A percentile compares a stretch with the other conserved stretches of the same genome.
Evolutionary conservation across 164 flowering plant species (phyloP).

Genomic region (Cinnamomum micranthum): DNA sequence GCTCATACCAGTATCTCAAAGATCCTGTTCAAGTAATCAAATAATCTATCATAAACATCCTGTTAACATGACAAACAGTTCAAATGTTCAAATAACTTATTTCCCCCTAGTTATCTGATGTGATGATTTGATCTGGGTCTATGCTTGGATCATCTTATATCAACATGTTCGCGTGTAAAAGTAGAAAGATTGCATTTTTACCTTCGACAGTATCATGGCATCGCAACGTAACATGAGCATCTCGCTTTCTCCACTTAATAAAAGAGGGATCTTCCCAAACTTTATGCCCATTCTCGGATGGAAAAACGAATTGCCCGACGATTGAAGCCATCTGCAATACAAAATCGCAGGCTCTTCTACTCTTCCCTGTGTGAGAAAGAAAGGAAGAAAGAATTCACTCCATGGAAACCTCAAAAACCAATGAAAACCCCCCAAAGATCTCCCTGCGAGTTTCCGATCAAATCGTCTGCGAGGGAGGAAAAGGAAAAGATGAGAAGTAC

Average conservation of each 20-base stretch:
- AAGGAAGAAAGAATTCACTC: too few relatives aligned
- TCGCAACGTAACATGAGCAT: constrained; percentile 72
- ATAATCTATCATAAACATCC: too few relatives aligned
- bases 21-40: constrained; percentile 43
- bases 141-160: neutral
- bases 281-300: constrained; percentile 37
- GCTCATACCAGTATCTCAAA: constrained; percentile 77
- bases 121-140: neutral
- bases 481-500: too few relatives aligned
- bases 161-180: neutral
- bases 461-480: too few relatives aligned
- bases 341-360: too few relatives aligned
- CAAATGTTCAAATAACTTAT: neutral
- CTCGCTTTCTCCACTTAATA: constrained; percentile 86
- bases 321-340: constrained; percentile 31
- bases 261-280: constrained; percentile 88
- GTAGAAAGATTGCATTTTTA: constrained; percentile 11
- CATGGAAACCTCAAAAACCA: too few relatives aligned
- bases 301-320: constrained; percentile 26
- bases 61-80: neutral
- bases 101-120: neutral
- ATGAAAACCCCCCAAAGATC: too few relatives aligned
- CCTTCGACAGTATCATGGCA: constrained; percentile 91
- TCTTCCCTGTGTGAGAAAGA: neutral
- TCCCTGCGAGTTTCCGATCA: too few relatives aligned